A percentile compares a stretch with the other conserved stretches of the same genome.
phyloP scores from a whole-genome alignment of 2,329 filamentous ascomycete genomes.

The Calycina herbarum region DNA sequence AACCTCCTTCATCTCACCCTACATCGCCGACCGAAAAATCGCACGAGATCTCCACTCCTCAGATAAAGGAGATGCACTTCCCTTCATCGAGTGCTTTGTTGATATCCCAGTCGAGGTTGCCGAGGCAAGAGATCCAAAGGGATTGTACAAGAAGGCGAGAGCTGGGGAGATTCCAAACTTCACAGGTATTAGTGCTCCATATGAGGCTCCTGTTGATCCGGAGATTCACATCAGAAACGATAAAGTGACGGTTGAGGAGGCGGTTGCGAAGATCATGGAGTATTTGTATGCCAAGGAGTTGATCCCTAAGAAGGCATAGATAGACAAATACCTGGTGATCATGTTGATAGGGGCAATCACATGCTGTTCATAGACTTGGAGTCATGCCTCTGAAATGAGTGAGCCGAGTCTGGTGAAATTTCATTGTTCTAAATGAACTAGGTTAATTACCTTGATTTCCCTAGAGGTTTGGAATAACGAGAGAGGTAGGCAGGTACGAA shows the following conservation, averaged over 20 bases:
- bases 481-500: no score
- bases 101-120: constrained; percentile 90
- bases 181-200: constrained; percentile 91
- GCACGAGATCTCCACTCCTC: constrained; percentile 78
- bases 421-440: no score
- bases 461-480: no score
- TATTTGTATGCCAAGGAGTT: constrained; percentile 74
- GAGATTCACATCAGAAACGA: constrained; percentile 87
- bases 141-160: constrained; percentile 94
- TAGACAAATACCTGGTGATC: background rate
- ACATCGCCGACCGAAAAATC: constrained; percentile 79
- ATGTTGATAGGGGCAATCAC: background rate
- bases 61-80: constrained; percentile 62
- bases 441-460: no score
- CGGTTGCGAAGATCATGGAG: constrained; percentile 77
- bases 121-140: constrained; percentile 95
- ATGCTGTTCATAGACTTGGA: constrained; percentile 4
- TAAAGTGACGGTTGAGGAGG: constrained; percentile 82
- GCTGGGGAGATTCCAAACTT: constrained; percentile 96
- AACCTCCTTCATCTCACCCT: constrained; percentile 96
- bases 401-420: no score
- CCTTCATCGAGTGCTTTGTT: constrained; percentile 92
- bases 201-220: constrained; percentile 82
- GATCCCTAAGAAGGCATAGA: constrained; percentile 37
- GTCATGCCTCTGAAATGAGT: background rate